Evolutionary conservation across 2,329 filamentous ascomycete genomes (phyloP).

Genomic region (Xylaria sp.): DNA sequence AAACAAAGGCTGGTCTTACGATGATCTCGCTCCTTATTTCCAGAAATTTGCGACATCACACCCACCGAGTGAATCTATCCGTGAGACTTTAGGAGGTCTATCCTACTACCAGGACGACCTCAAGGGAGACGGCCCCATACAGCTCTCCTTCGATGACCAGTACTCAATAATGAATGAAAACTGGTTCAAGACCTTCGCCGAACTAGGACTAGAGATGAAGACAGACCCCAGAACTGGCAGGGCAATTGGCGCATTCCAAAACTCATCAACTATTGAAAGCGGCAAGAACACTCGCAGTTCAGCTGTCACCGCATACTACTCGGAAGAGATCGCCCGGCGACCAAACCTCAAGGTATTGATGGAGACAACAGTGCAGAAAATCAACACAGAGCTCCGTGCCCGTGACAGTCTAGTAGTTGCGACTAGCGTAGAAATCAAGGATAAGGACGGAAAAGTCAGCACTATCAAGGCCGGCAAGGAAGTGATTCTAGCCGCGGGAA

Average conservation of each 20-base stretch:
- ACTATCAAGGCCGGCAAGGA: constrained; percentile 47
- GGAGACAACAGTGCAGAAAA: constrained; percentile 51
- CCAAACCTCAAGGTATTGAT: constrained; percentile 52
- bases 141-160: constrained; percentile 53
- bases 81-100: constrained; percentile 36
- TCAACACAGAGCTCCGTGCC: constrained; percentile 45
- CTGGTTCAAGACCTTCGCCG: constrained; percentile 54
- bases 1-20: constrained; percentile 42
- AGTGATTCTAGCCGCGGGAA: constrained; percentile 57
- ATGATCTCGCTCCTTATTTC: constrained; percentile 41
- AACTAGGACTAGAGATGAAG: constrained; percentile 50
- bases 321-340: constrained; percentile 48
- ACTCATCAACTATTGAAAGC: constrained; percentile 49
- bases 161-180: constrained; percentile 50
- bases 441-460: constrained; percentile 42
- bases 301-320: constrained; percentile 52
- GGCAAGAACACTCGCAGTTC: constrained; percentile 50
- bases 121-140: constrained; percentile 51
- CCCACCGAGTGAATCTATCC: constrained; percentile 36
- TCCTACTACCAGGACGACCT: constrained; percentile 50
- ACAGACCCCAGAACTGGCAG: constrained; percentile 50
- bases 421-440: constrained; percentile 50
- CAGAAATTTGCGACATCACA: constrained; percentile 41
- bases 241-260: constrained; percentile 51
- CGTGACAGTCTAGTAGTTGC: constrained; percentile 45